Conservation (phyloP, 176 grass and related monocot species). For the Ensete ventricosum region DNA sequence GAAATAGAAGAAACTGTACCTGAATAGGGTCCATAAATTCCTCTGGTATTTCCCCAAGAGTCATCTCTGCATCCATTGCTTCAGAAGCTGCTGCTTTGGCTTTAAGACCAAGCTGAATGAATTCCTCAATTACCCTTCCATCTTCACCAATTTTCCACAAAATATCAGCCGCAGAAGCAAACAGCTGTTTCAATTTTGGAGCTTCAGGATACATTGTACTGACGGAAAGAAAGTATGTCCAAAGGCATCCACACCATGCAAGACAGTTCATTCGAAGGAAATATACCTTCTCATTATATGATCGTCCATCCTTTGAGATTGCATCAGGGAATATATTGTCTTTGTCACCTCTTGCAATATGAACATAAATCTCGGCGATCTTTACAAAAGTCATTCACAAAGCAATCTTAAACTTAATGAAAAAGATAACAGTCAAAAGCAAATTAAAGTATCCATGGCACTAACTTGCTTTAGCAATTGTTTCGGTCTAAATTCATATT, state of each 20-base stretch:
- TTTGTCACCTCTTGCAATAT: conserved; percentile 91
- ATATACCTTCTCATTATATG: conserved; percentile 76
- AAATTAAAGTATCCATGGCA: conserved; percentile 3
- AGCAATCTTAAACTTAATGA: neutral
- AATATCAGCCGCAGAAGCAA: conserved; percentile 65
- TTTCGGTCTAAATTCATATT: conserved; percentile 92
- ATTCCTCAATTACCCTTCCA: conserved; percentile 63
- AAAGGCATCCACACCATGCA: neutral
- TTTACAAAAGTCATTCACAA: conserved; percentile 20
- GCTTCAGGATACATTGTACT: conserved; percentile 13
- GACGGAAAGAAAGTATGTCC: neutral
- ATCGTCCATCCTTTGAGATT: conserved; percentile 88
- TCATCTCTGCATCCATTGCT: conserved; percentile 88
- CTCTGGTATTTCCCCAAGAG: conserved; percentile 90
- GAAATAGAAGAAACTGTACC: conserved; percentile 30
- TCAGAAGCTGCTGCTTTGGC: conserved; percentile 73
- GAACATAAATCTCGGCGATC: conserved; percentile 93
- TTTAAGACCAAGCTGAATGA: conserved; percentile 60
- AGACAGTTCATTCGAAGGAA: neutral
- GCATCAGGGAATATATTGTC: conserved; percentile 71
- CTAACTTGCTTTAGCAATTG: conserved; percentile 87
- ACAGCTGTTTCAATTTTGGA: conserved; percentile 52
- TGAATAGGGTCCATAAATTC: conserved; percentile 98
- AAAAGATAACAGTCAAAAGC: neutral
- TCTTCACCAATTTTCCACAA: conserved; percentile 86